Evolutionary conservation across 352 stramenopile genomes (phyloP).

Genomic region (Halophytophthora polymorphica): DNA sequence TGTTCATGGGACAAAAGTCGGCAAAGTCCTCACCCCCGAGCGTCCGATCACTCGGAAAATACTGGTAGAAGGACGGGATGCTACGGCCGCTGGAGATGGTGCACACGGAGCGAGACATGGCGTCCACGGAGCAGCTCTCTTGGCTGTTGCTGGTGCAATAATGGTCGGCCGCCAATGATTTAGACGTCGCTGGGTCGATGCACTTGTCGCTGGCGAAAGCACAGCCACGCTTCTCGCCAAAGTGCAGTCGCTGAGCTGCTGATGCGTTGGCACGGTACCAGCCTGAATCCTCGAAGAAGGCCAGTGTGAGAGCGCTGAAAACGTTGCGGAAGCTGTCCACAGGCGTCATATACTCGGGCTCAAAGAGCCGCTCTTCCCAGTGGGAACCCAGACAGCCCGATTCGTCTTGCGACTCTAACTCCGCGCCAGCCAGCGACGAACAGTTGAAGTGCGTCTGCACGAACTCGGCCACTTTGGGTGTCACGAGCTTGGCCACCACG

Average conservation of each 20-base stretch:
- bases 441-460: constrained; percentile 72
- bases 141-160: constrained; percentile 54
- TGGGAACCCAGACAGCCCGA: constrained; percentile 73
- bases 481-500: constrained; percentile 66
- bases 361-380: constrained; percentile 83
- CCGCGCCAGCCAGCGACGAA: constrained; percentile 44
- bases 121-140: constrained; percentile 79
- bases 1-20: constrained; percentile 79
- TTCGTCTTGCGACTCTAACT: constrained; percentile 76
- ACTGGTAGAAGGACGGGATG: constrained; percentile 56
- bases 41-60: constrained; percentile 47
- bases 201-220: constrained; percentile 65
- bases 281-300: constrained; percentile 81
- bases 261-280: constrained; percentile 72
- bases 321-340: constrained; percentile 76
- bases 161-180: constrained; percentile 47
- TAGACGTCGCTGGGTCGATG: constrained; percentile 47
- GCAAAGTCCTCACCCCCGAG: constrained; percentile 61
- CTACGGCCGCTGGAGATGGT: constrained; percentile 33
- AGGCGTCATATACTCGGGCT: constrained; percentile 80
- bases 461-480: constrained; percentile 52
- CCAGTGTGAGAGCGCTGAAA: constrained; percentile 64
- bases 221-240: constrained; percentile 63
- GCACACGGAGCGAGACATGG: constrained; percentile 64
- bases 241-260: constrained; percentile 54